A percentile compares a stretch with the other conserved stretches of the same genome.
These are phyloP conservation scores for Alternaria triticina DNA, from an alignment of 2,329 filamentous ascomycete species.

Conservation along the genomic window DNA sequence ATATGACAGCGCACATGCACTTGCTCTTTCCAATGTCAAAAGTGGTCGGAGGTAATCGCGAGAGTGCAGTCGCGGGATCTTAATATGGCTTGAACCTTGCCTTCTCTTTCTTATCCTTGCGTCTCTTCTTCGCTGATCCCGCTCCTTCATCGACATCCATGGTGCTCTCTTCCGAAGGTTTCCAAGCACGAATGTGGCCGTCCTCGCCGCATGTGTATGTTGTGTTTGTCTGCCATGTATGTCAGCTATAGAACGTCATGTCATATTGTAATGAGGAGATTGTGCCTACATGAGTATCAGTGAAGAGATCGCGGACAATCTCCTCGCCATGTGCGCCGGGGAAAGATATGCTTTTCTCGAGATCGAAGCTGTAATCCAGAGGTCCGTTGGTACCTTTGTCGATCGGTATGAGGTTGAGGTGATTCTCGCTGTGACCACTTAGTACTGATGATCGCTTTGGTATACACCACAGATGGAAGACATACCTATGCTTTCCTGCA, in stretches of 20 bases:
- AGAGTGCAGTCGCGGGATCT: background rate
- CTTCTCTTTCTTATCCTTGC: constrained; percentile 41
- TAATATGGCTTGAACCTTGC: constrained; percentile 45
- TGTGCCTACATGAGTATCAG: constrained; percentile 44
- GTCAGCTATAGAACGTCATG: constrained; percentile 1
- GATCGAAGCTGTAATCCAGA: constrained; percentile 40
- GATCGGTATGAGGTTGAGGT: constrained; percentile 42
- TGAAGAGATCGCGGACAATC: constrained; percentile 55
- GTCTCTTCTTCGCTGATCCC: constrained; percentile 26
- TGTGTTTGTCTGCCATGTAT: constrained; percentile 30
- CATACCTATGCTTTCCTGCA: constrained; percentile 71
- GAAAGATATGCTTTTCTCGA: constrained; percentile 36
- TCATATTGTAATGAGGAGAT: background rate
- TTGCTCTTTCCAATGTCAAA: background rate
- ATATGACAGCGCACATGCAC: background rate
- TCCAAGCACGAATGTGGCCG: constrained; percentile 54
- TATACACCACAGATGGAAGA: constrained; percentile 15
- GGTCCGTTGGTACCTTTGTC: constrained; percentile 26
- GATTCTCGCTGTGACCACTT: constrained; percentile 26
- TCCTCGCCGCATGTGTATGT: constrained; percentile 60
- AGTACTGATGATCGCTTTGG: background rate
- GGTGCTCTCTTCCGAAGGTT: constrained; percentile 21
- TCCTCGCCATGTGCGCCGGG: constrained; percentile 57
- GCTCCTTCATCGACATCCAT: constrained; percentile 38
- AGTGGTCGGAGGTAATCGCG: background rate